phyloP scores from a whole-genome alignment of 164 flowering plant species.

The Chimonanthus salicifolius region DNA sequence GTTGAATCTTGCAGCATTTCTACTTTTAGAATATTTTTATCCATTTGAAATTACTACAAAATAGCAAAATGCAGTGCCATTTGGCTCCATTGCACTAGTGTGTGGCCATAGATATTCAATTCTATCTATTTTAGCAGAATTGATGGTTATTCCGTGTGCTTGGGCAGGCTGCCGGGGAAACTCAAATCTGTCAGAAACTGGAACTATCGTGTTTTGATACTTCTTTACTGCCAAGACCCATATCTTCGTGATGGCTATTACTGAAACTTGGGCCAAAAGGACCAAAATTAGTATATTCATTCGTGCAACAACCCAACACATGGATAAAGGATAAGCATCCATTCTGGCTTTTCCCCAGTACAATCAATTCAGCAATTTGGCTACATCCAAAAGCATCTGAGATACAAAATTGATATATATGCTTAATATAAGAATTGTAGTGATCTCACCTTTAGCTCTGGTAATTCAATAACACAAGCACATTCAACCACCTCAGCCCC shows the following conservation, averaged over 20 bases:
- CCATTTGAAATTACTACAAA: no score
- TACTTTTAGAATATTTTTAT: no score
- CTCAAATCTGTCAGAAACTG: no score
- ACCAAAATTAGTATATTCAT: background rate
- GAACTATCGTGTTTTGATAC: no score
- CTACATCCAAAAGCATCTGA: background rate
- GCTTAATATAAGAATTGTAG: background rate
- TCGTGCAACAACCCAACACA: no score
- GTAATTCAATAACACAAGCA: conserved; percentile 86
- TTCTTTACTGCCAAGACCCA: background rate
- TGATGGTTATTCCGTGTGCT: no score
- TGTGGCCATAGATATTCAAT: no score
- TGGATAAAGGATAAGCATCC: background rate
- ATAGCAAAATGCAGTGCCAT: no score
- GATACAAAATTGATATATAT: background rate
- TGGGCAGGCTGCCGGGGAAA: no score
- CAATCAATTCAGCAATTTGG: background rate
- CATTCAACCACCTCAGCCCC: conserved; percentile 84
- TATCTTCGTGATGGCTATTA: background rate
- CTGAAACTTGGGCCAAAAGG: background rate
- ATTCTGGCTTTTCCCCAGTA: background rate
- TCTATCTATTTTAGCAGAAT: no score
- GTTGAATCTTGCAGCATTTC: no score
- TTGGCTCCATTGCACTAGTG: no score
- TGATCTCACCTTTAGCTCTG: conserved; percentile 69